These are phyloP conservation scores for Jatropha podagrica DNA, from an alignment of 441 rosid species.

Conservation along the genomic window DNA sequence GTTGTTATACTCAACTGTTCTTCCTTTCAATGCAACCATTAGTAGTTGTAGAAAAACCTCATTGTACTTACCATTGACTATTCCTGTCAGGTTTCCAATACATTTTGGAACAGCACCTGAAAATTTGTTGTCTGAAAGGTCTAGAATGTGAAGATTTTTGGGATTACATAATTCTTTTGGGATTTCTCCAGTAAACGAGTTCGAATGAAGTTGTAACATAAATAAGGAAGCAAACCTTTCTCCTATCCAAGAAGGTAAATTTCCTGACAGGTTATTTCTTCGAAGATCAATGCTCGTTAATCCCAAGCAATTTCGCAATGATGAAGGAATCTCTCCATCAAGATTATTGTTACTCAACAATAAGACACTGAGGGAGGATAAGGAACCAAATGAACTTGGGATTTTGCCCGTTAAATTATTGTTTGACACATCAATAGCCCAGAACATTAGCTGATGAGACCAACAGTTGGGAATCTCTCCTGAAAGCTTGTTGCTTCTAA, in stretches of 20 bases:
- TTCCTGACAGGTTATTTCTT: slow-evolving; percentile 29
- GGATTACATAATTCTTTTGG: slow-evolving; percentile 34
- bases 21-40: slow-evolving; percentile 40
- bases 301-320: slow-evolving; percentile 55
- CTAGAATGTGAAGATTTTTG: slow-evolving; percentile 39
- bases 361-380: slow-evolving; percentile 49
- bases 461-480: slow-evolving; percentile 53
- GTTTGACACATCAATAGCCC: slow-evolving; percentile 49
- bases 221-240: slow-evolving; percentile 26
- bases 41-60: slow-evolving; percentile 42
- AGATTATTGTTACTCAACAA: slow-evolving; percentile 49
- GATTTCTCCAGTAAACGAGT: slow-evolving; percentile 41
- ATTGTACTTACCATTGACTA: slow-evolving; percentile 26
- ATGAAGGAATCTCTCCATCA: slow-evolving; percentile 49
- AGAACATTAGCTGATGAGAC: slow-evolving; percentile 37
- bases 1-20: slow-evolving; percentile 20
- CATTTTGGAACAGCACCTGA: slow-evolving; percentile 54
- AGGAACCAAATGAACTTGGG: slow-evolving; percentile 44
- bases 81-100: slow-evolving; percentile 43
- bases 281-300: slow-evolving; percentile 43
- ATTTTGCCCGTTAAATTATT: slow-evolving; percentile 49
- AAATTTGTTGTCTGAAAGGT: slow-evolving; percentile 43
- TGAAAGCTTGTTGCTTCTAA: slow-evolving; percentile 45
- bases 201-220: slow-evolving; percentile 29
- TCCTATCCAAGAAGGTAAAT: slow-evolving; percentile 32